These are phyloP conservation scores for Fraxinus pennsylvanica DNA, from an alignment of 257 asterid species.

Conservation along the genomic window DNA sequence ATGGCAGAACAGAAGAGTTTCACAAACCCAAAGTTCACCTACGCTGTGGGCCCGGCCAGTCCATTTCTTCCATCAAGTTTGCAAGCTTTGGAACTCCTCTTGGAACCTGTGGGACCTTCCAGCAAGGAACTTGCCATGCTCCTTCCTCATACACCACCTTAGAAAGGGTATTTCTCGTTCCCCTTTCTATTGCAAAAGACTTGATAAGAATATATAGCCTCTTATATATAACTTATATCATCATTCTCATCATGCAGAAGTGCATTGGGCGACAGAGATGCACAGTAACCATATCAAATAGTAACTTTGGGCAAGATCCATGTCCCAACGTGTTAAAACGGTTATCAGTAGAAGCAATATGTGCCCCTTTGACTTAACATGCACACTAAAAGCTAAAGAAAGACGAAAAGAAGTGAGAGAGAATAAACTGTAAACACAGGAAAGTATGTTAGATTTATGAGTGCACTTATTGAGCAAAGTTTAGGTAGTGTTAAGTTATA, in stretches of 20 bases:
- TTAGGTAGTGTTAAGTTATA: constrained; percentile 34
- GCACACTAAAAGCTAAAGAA: constrained; percentile 19
- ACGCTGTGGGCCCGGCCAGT: constrained; percentile 58
- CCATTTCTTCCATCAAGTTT: constrained; percentile 80
- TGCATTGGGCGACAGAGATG: constrained; percentile 76
- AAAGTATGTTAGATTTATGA: constrained; percentile 21
- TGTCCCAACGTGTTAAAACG: constrained; percentile 77
- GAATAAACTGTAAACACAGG: constrained; percentile 23
- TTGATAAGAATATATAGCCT: background rate
- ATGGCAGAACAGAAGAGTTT: constrained; percentile 56
- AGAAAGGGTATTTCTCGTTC: constrained; percentile 56
- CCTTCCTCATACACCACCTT: constrained; percentile 52
- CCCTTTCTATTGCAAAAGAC: constrained; percentile 6
- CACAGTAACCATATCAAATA: constrained; percentile 67
- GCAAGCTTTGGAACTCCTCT: constrained; percentile 96
- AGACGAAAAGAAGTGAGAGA: constrained; percentile 15
- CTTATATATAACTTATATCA: background rate
- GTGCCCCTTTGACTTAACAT: constrained; percentile 45
- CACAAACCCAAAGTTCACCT: constrained; percentile 77
- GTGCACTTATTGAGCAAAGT: constrained; percentile 33
- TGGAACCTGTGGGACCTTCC: constrained; percentile 88
- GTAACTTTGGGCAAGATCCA: constrained; percentile 78
- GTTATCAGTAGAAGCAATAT: constrained; percentile 81
- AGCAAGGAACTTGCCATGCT: constrained; percentile 91
- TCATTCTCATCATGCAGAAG: constrained; percentile 49